Evolutionary conservation across 2,329 filamentous ascomycete species (phyloP).

Genomic region (Stylonectria norvegica): DNA sequence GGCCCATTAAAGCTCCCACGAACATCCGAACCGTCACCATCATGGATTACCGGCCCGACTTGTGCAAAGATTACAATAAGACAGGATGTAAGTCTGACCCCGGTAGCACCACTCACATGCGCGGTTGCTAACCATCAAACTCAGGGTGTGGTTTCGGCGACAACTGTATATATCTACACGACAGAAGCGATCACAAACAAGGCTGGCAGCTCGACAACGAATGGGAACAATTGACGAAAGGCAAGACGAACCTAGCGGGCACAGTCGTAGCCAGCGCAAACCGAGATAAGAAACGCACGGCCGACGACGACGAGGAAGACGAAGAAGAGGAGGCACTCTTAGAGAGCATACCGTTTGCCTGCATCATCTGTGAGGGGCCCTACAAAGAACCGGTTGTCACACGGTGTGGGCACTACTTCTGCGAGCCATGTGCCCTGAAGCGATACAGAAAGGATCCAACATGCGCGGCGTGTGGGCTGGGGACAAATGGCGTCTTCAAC

Average conservation of each 20-base stretch:
- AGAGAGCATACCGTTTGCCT: slow-evolving; percentile 84
- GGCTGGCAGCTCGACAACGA: slow-evolving; percentile 95
- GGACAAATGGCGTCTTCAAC: slow-evolving; percentile 89
- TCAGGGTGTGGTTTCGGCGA: slow-evolving; percentile 26
- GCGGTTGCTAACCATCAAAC: no score
- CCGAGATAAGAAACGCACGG: slow-evolving; percentile 34
- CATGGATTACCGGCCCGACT: slow-evolving; percentile 86
- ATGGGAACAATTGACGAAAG: slow-evolving; percentile 83
- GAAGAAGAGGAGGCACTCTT: slow-evolving; percentile 67
- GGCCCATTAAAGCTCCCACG: slow-evolving; percentile 81
- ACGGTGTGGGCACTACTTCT: slow-evolving; percentile 94
- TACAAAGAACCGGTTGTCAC: slow-evolving; percentile 83
- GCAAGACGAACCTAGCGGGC: slow-evolving; percentile 58
- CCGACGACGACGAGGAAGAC: slow-evolving; percentile 55
- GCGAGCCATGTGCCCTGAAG: slow-evolving; percentile 81
- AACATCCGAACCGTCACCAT: slow-evolving; percentile 90
- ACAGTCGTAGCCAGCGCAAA: slow-evolving; percentile 61
- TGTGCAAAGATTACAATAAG: slow-evolving; percentile 84
- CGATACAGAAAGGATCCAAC: slow-evolving; percentile 82
- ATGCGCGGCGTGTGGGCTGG: slow-evolving; percentile 80
- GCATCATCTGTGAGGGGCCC: slow-evolving; percentile 75
- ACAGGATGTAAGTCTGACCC: no score
- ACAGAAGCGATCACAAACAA: slow-evolving; percentile 75
- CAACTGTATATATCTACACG: slow-evolving; percentile 71
- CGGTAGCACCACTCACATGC: no score